Evolutionary conservation across 2,329 filamentous ascomycete species (phyloP).

Genomic region (Colletotrichum navitas): DNA sequence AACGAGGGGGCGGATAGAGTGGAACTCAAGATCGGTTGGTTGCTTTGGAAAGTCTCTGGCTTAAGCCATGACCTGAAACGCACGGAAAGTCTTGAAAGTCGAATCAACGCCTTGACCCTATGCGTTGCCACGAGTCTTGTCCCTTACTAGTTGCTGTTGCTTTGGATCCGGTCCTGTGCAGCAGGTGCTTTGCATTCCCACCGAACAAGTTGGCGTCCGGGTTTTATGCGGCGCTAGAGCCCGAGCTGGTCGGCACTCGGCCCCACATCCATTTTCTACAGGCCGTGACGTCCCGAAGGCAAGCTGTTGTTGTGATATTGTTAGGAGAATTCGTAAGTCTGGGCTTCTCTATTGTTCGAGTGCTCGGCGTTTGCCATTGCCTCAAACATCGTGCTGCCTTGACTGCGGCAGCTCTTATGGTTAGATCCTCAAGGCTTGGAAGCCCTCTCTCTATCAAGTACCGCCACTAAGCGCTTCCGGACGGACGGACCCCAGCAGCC

Average conservation of each 20-base stretch:
- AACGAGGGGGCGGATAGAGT: slow-evolving; percentile 1
- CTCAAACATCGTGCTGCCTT: background rate
- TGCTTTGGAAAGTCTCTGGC: background rate
- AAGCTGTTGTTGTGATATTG: background rate
- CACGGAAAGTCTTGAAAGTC: slow-evolving; percentile 3
- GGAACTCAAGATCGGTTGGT: slow-evolving; percentile 9
- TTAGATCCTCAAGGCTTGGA: background rate
- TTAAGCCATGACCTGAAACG: slow-evolving; percentile 23
- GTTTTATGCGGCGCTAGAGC: slow-evolving; percentile 1
- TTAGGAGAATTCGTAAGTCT: background rate
- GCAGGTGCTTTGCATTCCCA: slow-evolving; percentile 1
- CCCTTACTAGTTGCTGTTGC: background rate
- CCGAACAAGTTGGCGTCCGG: background rate
- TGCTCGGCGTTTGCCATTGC: background rate
- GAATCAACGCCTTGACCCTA: slow-evolving; percentile 33
- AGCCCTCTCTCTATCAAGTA: background rate
- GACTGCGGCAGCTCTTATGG: background rate
- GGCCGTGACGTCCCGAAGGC: background rate
- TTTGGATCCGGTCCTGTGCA: background rate
- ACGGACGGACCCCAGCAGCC: background rate
- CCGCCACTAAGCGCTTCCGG: background rate
- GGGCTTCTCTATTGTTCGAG: background rate
- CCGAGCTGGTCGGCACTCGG: slow-evolving; percentile 7
- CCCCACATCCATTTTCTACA: background rate
- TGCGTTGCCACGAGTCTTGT: slow-evolving; percentile 4